Conservation (phyloP, 2,329 filamentous ascomycete species). For the Colletotrichum spinosum region DNA sequence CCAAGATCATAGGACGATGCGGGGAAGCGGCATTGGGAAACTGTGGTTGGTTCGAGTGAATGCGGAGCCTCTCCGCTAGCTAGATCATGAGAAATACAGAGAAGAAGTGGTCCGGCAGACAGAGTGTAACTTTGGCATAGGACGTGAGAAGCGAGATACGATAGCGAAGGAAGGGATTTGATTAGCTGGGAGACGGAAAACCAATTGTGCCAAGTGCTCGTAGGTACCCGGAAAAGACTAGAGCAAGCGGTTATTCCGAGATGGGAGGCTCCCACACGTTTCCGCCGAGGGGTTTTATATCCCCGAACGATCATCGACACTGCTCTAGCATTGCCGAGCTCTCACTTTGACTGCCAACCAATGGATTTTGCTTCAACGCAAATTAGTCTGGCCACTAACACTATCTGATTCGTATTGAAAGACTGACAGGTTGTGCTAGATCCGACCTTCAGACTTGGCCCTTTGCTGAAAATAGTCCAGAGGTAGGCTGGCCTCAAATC, state of each 20-base stretch:
- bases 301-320: too few species aligned
- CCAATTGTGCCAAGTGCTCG: neutral
- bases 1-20: conserved; percentile 12
- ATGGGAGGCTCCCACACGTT: too few species aligned
- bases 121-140: conserved; percentile 1
- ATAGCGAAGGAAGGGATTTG: neutral
- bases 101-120: neutral
- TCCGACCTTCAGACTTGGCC: neutral
- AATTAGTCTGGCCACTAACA: too few species aligned
- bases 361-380: too few species aligned
- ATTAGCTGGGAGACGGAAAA: neutral
- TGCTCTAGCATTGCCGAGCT: too few species aligned
- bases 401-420: too few species aligned
- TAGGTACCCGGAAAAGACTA: too few species aligned
- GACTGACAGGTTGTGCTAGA: neutral
- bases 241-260: too few species aligned
- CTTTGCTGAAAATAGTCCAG: conserved; percentile 20
- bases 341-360: too few species aligned
- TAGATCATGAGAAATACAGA: neutral
- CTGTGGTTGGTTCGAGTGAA: conserved; percentile 1
- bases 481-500: conserved; percentile 27
- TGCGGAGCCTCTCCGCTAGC: conserved; percentile 25
- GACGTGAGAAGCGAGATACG: neutral
- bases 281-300: too few species aligned
- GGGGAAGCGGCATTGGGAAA: conserved; percentile 27